Evolutionary conservation across 148 eudicot species (phyloP), one percentile per base, ranked within the genome.

Genomic region (Nepenthes mirabilis): DNA sequence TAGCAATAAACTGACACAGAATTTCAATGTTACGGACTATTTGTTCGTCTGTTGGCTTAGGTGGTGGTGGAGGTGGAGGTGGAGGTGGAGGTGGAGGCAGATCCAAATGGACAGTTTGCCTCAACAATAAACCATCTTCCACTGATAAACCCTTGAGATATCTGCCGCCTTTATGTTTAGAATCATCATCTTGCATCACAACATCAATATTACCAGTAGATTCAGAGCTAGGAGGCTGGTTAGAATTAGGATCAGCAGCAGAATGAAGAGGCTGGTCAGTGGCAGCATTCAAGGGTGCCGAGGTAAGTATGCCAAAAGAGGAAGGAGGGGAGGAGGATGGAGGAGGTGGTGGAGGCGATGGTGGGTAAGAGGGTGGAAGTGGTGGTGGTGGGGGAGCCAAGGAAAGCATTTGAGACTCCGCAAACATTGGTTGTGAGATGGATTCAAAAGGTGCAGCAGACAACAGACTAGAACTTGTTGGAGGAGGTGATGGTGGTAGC

Each of bases 1-100:
- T 82, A 50, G 83, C 83, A 65, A 80, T 75, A 55, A 58, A 80
- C 54, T 72, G 75, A 64, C 87, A 82, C 40, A 80, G 50, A 56
- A 74, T 72, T 64, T 82, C 91, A 56, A 80, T 82, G 52, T 77
- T 81, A 37, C 72, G 69, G 66, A 75, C 65, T 59, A 71, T 43
- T 57, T 56, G 75, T 69, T 79, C 85, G 58, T 77, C 83, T 9
- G 55, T 59, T 12, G 83, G 83, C 69, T 76, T 81, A 10, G 64
- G 75, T 13, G 89, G 90, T 37, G 87, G 74, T 36, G 83, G 65
- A 40, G 68, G 67, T 23, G 23, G 23, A 23, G 23, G 67, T 23
- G 23, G 23, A 23, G 23, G 75, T 13, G 89, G 90, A 43, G 87
- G 74, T 36, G 83, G 65, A 40, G 68, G 67, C n/a, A 77, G 68